A percentile compares a stretch with the other conserved stretches of the same genome.
phyloP scores from a whole-genome alignment of 2,329 filamentous ascomycete species.

The Nothomitra cinnamomea region DNA sequence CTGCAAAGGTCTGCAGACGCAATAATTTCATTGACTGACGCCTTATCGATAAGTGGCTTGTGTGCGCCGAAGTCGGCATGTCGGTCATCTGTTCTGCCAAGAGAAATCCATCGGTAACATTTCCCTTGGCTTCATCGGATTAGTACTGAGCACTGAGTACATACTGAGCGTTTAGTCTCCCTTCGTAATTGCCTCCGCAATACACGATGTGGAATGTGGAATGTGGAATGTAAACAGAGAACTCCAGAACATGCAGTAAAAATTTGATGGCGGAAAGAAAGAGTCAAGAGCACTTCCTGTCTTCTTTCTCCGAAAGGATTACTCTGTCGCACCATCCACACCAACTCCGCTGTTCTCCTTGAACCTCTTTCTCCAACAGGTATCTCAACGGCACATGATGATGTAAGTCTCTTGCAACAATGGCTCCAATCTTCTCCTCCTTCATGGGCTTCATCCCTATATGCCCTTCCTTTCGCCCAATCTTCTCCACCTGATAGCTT shows the following conservation, averaged over 20 bases:
- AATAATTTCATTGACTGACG: not conserved
- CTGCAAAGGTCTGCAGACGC: too few relatives aligned
- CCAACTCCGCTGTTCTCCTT: conserved; percentile 58
- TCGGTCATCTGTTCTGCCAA: not conserved
- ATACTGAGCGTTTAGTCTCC: too few relatives aligned
- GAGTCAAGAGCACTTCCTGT: not conserved
- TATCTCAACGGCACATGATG: conserved; percentile 28
- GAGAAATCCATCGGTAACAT: not conserved
- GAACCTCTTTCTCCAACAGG: conserved; percentile 44
- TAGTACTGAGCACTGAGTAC: too few relatives aligned
- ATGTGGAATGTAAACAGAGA: not conserved
- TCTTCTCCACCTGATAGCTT: conserved; percentile 73
- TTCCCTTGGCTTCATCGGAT: too few relatives aligned
- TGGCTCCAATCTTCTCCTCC: conserved; percentile 64
- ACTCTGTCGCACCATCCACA: conserved; percentile 82
- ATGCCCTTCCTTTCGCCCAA: conserved; percentile 76
- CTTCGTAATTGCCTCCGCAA: too few relatives aligned
- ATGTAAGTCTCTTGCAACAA: conserved; percentile 73
- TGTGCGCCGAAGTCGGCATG: not conserved
- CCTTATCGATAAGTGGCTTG: not conserved
- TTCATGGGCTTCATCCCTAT: conserved; percentile 80
- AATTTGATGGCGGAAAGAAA: not conserved
- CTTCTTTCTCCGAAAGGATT: conserved; percentile 40
- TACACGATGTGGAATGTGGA: too few relatives aligned
- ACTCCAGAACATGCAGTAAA: not conserved